Evolutionary conservation across 2,329 filamentous ascomycete species (phyloP).

Genomic region (Cladosporium austrohemisphaericum): DNA sequence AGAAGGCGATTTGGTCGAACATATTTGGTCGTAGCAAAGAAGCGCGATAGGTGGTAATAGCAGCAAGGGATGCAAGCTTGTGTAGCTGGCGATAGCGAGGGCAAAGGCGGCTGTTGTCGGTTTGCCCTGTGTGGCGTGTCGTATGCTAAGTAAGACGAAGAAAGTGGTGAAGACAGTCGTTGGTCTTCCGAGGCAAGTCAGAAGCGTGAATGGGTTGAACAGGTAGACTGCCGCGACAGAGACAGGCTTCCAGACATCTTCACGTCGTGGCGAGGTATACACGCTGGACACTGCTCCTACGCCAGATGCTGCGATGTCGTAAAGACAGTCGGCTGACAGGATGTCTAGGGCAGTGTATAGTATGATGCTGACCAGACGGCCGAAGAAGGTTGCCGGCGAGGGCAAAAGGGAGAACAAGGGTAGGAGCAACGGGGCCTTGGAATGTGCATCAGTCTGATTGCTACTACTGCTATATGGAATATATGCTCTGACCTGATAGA

Average conservation of each 20-base stretch:
- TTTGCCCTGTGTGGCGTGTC: constrained; percentile 72
- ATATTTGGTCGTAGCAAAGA: constrained; percentile 65
- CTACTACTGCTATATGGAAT: neutral
- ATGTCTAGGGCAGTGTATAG: constrained; percentile 81
- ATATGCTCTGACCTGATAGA: constrained; percentile 54
- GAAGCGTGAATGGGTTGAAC: constrained; percentile 91
- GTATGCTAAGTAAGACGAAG: constrained; percentile 78
- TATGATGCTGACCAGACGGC: constrained; percentile 60
- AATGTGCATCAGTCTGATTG: constrained; percentile 6
- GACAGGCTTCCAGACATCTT: constrained; percentile 69
- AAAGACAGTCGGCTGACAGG: constrained; percentile 73
- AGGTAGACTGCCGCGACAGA: constrained; percentile 80
- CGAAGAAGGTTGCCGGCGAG: constrained; percentile 53
- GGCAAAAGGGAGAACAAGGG: constrained; percentile 89
- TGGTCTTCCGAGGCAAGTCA: constrained; percentile 83
- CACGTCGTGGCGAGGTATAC: constrained; percentile 74
- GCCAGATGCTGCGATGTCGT: constrained; percentile 74
- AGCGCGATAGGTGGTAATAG: constrained; percentile 78
- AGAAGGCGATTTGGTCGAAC: neutral
- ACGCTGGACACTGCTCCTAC: constrained; percentile 69
- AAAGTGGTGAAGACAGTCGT: constrained; percentile 86
- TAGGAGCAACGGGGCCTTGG: constrained; percentile 79
- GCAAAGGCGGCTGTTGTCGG: constrained; percentile 74
- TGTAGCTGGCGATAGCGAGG: constrained; percentile 80
- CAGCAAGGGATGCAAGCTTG: constrained; percentile 86